Conservation (phyloP, 2,329 filamentous ascomycete genomes). For the Stemphylium lycopersici region DNA sequence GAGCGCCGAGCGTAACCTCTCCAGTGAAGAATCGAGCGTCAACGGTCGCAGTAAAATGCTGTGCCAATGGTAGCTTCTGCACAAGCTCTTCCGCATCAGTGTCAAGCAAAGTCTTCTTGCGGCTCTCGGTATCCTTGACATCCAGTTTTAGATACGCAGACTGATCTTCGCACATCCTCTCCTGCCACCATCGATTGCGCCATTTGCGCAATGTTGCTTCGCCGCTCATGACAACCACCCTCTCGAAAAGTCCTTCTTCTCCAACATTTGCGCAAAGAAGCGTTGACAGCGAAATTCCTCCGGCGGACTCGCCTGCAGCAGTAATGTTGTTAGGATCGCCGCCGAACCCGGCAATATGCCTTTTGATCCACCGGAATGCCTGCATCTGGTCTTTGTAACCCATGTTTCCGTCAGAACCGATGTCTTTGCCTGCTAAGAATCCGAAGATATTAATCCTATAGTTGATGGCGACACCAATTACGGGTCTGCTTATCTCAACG, state of each 20-base stretch:
- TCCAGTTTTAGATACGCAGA: slow-evolving; percentile 26
- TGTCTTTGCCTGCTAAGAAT: slow-evolving; percentile 54
- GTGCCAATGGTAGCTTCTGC: slow-evolving; percentile 31
- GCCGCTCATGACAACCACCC: slow-evolving; percentile 41
- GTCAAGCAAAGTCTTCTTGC: slow-evolving; percentile 20
- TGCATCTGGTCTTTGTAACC: slow-evolving; percentile 45
- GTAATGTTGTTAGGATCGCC: slow-evolving; percentile 48
- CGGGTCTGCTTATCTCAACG: slow-evolving; percentile 50
- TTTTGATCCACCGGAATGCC: slow-evolving; percentile 48
- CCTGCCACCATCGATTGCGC: slow-evolving; percentile 33
- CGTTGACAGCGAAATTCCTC: slow-evolving; percentile 45
- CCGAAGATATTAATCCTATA: slow-evolving; percentile 42
- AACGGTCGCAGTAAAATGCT: slow-evolving; percentile 33
- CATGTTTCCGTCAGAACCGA: slow-evolving; percentile 47
- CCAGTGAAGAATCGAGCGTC: slow-evolving; percentile 32
- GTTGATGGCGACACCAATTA: slow-evolving; percentile 52
- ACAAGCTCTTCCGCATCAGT: slow-evolving; percentile 27
- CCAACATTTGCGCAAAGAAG: slow-evolving; percentile 36
- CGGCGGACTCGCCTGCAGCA: slow-evolving; percentile 56
- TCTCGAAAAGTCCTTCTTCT: slow-evolving; percentile 30
- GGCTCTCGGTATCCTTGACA: slow-evolving; percentile 7
- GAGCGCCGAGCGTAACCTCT: slow-evolving; percentile 20
- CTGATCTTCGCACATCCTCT: slow-evolving; percentile 35
- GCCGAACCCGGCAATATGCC: slow-evolving; percentile 49
- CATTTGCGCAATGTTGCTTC: slow-evolving; percentile 38